These are phyloP conservation scores for Eleusine indica DNA, from an alignment of 176 grass and related monocot species.

Conservation along the genomic window DNA sequence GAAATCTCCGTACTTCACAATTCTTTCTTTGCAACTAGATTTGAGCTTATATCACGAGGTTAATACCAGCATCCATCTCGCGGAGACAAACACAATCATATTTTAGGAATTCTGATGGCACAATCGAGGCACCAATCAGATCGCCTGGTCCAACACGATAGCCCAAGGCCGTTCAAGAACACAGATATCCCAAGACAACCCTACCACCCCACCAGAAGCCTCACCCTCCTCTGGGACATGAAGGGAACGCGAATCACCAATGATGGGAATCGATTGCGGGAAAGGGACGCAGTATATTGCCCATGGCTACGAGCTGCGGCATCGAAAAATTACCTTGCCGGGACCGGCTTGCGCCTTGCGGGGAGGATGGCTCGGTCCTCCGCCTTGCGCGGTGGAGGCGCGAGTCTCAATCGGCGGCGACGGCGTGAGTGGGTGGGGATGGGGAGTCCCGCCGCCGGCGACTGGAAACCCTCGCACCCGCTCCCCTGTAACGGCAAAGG, in stretches of 20 bases:
- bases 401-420: background rate
- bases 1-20: background rate
- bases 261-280: background rate
- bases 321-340: background rate
- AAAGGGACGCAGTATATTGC: background rate
- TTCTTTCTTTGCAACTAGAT: background rate
- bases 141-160: background rate
- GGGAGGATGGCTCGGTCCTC: background rate
- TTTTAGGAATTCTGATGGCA: background rate
- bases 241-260: background rate
- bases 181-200: background rate
- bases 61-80: background rate
- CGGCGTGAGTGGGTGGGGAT: background rate
- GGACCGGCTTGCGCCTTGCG: background rate
- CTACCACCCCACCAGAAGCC: background rate
- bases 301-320: background rate
- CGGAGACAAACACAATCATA: background rate
- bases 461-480: background rate
- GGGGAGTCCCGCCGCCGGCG: background rate
- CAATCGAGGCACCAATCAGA: background rate
- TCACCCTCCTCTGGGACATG: background rate
- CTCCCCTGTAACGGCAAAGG: background rate
- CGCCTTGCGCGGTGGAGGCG: background rate
- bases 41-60: background rate
- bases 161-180: background rate